A percentile compares a stretch with the other conserved stretches of the same genome.
These are phyloP conservation scores for Schwanniomyces yamadae DNA, from an alignment of 805 yeast genomes.

Conservation along the genomic window DNA sequence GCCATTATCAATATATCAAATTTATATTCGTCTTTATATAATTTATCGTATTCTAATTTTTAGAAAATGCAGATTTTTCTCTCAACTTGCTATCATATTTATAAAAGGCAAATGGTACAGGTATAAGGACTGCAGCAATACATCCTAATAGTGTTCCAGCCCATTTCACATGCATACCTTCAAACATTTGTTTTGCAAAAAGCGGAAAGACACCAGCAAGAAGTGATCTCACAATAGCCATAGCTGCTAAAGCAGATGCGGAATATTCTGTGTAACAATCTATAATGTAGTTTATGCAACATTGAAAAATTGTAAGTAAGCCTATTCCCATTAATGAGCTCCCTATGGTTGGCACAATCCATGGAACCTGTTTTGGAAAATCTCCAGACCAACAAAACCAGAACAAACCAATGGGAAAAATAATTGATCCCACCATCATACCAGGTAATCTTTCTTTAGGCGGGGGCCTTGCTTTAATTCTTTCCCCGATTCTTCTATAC, in stretches of 20 bases:
- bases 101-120: conserved; percentile 57
- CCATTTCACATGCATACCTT: conserved; percentile 50
- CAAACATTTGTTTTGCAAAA: conserved; percentile 54
- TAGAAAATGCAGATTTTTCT: conserved; percentile 11
- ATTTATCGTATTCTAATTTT: background rate
- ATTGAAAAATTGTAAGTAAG: conserved; percentile 55
- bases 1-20: too few relatives aligned
- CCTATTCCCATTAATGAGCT: conserved; percentile 45
- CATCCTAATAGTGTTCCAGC: conserved; percentile 56
- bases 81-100: conserved; percentile 44
- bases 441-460: conserved; percentile 85
- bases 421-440: conserved; percentile 68
- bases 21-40: too few relatives aligned
- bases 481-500: conserved; percentile 24
- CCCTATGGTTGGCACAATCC: conserved; percentile 61
- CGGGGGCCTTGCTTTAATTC: conserved; percentile 52
- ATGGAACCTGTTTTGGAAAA: conserved; percentile 68
- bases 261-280: conserved; percentile 58
- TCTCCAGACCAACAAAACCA: conserved; percentile 91
- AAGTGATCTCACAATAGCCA: conserved; percentile 56
- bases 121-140: conserved; percentile 49
- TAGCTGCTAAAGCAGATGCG: conserved; percentile 66
- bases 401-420: conserved; percentile 75
- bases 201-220: conserved; percentile 64
- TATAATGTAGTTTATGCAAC: conserved; percentile 58